A percentile compares a stretch with the other conserved stretches of the same genome.
These are phyloP conservation scores for Calcarisporium arbuscula DNA, from an alignment of 2,329 filamentous ascomycete genomes.

Conservation along the genomic window DNA sequence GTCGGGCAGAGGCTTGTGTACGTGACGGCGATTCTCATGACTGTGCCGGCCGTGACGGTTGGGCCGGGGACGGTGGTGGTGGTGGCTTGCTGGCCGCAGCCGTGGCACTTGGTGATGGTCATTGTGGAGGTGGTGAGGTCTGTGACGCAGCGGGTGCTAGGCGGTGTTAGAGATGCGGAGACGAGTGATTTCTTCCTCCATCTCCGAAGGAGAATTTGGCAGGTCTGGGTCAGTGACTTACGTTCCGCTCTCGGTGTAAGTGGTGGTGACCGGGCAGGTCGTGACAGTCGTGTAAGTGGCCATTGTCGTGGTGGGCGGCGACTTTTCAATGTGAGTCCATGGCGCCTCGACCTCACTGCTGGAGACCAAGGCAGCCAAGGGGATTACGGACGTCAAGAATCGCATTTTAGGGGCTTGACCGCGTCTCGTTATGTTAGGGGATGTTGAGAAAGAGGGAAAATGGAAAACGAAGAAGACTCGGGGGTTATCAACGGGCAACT, in stretches of 20 bases:
- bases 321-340: neutral
- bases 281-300: conserved; percentile 36
- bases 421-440: neutral
- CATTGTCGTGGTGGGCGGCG: conserved; percentile 12
- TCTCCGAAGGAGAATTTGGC: too few relatives aligned
- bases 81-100: conserved; percentile 27
- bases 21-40: conserved; percentile 26
- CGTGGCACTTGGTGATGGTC: conserved; percentile 32
- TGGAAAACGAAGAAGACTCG: too few relatives aligned
- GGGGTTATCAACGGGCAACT: too few relatives aligned
- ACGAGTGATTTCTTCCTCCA: too few relatives aligned
- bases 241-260: conserved; percentile 32
- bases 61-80: conserved; percentile 31
- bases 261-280: conserved; percentile 39
- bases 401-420: conserved; percentile 1
- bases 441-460: too few relatives aligned
- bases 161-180: conserved; percentile 10
- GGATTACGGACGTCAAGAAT: conserved; percentile 6
- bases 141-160: conserved; percentile 35
- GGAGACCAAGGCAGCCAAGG: conserved; percentile 8
- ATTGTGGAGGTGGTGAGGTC: conserved; percentile 37
- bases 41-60: conserved; percentile 23
- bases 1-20: conserved; percentile 31
- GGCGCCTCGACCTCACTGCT: conserved; percentile 3
- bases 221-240: conserved; percentile 25